A percentile compares a stretch with the other conserved stretches of the same genome.
These are phyloP conservation scores for Penicillium sp. DNA, from an alignment of 2,329 filamentous ascomycete genomes.

Conservation along the genomic window DNA sequence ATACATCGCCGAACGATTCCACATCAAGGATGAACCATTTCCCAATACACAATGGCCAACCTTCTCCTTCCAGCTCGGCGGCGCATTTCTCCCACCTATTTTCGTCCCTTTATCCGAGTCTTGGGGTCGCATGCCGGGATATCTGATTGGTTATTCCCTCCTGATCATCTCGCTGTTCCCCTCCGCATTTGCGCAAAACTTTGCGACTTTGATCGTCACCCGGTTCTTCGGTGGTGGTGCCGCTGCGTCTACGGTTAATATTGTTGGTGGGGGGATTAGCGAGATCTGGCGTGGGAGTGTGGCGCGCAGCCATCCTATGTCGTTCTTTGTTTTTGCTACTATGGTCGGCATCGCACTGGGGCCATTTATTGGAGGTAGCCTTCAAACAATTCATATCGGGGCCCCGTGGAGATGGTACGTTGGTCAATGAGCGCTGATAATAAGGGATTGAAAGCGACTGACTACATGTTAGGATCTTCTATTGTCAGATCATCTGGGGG, in stretches of 20 bases:
- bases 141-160: background rate
- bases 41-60: conserved; percentile 41
- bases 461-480: conserved; percentile 50
- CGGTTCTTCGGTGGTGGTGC: background rate
- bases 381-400: conserved; percentile 36
- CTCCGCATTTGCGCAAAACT: background rate
- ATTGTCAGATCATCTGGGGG: conserved; percentile 46
- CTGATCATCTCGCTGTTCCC: background rate
- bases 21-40: conserved; percentile 40
- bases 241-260: background rate
- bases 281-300: background rate
- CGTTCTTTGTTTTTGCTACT: conserved; percentile 46
- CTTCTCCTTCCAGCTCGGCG: conserved; percentile 33
- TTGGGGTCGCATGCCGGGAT: conserved; percentile 20
- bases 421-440: too few species aligned
- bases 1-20: conserved; percentile 35
- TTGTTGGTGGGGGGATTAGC: background rate
- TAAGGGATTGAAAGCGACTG: too few species aligned
- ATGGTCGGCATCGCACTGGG: conserved; percentile 48
- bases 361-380: conserved; percentile 46
- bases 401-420: conserved; percentile 46
- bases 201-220: background rate
- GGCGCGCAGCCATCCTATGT: conserved; percentile 47
- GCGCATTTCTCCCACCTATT: conserved; percentile 25
- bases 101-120: conserved; percentile 42